Evolutionary conservation across 805 yeast species (phyloP).

Genomic region (Debaryomyces tyrocola): DNA sequence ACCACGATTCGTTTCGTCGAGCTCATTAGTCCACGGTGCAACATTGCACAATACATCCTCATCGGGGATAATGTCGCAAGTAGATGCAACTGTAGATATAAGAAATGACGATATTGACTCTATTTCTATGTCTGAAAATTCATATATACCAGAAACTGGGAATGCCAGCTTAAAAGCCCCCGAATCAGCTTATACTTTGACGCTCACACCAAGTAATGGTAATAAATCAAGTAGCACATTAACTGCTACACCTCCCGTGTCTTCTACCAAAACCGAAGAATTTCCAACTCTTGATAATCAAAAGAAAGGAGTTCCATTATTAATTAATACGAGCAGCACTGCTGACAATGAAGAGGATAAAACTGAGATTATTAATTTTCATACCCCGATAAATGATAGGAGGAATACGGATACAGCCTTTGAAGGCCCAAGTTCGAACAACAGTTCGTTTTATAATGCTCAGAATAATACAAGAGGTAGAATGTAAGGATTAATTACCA

Average conservation of each 20-base stretch:
- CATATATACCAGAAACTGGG: not conserved
- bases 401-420: not conserved
- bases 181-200: not conserved
- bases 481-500: too few species aligned
- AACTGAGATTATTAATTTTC: conserved; percentile 11
- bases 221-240: not conserved
- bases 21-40: conserved; percentile 3
- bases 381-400: conserved; percentile 10
- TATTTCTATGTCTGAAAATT: not conserved
- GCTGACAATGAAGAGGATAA: not conserved
- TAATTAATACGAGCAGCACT: conserved; percentile 12
- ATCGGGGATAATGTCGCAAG: conserved; percentile 1
- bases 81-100: not conserved
- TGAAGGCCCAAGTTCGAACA: not conserved
- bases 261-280: not conserved
- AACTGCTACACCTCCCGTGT: not conserved
- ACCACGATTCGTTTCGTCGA: conserved; percentile 4
- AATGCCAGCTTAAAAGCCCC: conserved; percentile 1
- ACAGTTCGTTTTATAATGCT: not conserved
- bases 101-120: not conserved
- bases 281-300: not conserved
- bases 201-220: not conserved
- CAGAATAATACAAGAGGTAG: too few species aligned
- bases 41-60: not conserved
- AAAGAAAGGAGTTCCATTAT: conserved; percentile 8